Base-by-base conservation (phyloP, 148 eudicot genomes). In the Limonium bicolor region DNA sequence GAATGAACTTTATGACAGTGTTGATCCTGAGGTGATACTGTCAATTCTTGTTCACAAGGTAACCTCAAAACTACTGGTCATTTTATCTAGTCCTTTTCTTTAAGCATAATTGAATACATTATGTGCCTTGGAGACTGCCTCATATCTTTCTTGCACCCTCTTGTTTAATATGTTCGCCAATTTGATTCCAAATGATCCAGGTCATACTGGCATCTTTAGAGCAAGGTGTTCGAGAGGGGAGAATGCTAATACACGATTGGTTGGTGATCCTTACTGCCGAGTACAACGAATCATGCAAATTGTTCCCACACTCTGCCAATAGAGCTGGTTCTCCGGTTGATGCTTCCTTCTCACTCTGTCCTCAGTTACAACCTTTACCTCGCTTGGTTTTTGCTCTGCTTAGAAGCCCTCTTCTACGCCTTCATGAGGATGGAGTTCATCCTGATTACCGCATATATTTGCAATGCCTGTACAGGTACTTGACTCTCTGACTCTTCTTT, bases 361-460 rank as follows among this genome's bases (percentile, higher is more conserved):
- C 94, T 17, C 95, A 84, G 64, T 65, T 90, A 56, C 97, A 90
- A 64, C 73, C 80, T 38, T 62, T 90, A 53, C 87, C 97, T 50
- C 95, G 95, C 46, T 63, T 90, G 28, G 71, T 90, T 36, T 90
- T 90, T 72, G 97, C 97, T 54, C 66, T 90, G 71, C 83, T 90
- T 55, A 69, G 97, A 49, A 80, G 68, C 54, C 95, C 92, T 57
- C 93, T 90, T 49, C 92, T 90, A 46, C 97, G 87, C 35, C 62
- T 90, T 40, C 97, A 90, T 60, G 97, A 84, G 69, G 95, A 90
- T 67, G 97, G 95, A 29, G 83, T 90, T 65, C 97, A 90, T 63
- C 97, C 97, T 32, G 97, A 90, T 60, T 77, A 74, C 51, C 78
- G 97, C 37, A 90, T 90, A 61, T 84, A 73, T 63, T 71, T 90